Evolutionary conservation across 352 stramenopile genomes (phyloP), one percentile per base, ranked within the genome.

Genomic region (Globisporangium paddicum): DNA sequence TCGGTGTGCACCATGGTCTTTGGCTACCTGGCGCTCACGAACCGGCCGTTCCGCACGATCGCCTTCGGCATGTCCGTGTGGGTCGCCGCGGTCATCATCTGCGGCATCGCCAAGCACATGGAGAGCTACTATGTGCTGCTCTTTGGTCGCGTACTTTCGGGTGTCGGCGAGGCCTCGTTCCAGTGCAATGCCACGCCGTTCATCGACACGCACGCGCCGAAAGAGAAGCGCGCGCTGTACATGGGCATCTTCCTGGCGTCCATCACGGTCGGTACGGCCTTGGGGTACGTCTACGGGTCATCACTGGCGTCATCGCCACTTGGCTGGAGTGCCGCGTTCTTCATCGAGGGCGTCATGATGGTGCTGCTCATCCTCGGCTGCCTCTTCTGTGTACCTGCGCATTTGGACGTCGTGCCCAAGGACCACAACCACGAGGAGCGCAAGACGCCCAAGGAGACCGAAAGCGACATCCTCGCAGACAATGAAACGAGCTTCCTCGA

Each of bases 231-330:
- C 23, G 89, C 91, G 26, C 66, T 97, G 37, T 98, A 90, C 72
- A 72, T 98, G 48, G 92, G 87, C 51, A 69, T 98, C 28, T 98
- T 96, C 67, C 77, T 98, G 59, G 91, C 85, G 18, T 95, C 88
- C 5, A 93, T 98, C 54, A 97, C 94, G 3, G 83, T 96, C 21
- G 92, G 92, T 28, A 96, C 86, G 11, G 93, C 92, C 7, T 38
- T 96, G 44, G 92, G 93, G 18, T 98, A 97, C 71, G 86, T 94
- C 38, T 97, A 96, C 61, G 88, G 86, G 42, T 87, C 86, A 19
- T 57, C 78, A 21, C 74, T 96, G 30, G 73, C 87, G 26, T 61
- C 64, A 30, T 82, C 79, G 32, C 52, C 63, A 7, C 64, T 85
- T 25, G 85, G 78, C 14, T 98, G 92, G 91, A 71, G 68, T 5